Base-by-base conservation (phyloP, 2,329 filamentous ascomycete genomes). In the Colletotrichum sp. region DNA sequence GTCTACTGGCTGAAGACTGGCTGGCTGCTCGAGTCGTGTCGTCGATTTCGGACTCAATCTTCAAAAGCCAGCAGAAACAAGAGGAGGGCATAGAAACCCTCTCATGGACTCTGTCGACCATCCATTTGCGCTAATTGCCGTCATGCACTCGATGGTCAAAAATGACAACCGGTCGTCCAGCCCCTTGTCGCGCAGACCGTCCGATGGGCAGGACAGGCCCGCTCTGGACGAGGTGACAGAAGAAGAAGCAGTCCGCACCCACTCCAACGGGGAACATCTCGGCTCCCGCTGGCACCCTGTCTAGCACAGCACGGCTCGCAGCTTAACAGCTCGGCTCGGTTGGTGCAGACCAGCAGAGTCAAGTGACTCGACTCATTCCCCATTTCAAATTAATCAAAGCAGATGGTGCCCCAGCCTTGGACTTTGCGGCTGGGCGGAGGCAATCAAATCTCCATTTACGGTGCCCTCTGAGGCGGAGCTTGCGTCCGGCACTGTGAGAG, bases 401-500 rank as follows among this genome's bases (percentile, higher is more conserved):
- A 63, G 36, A 36, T 72, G 55, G 61, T 39, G 52, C 61, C 61
- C 24, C 65, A 12, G 68, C 13, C 24, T 24, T n/a, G 30, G 65
- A 28, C 13, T 55, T 55, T 26, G n/a, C 28, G 16, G 16, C 65
- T 57, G 28, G 65, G 16, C 36, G 26, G 32, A 64, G 57, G 60
- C 60, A 66, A 65, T 32, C 59, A 43, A 52, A 34, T 65, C 32
- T 28, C 32, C 60, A 60, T 48, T 71, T 52, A 60, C 32, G 60
- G 67, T n/a, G 43, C 21, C 28, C 48, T 65, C 34, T 26, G 60
- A 71, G 60, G 67, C 67, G 72, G 72, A 74, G 72, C 72, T 21
- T 7, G 14, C 43, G 57, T 55, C 73, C 57, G 63, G 55, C 57
- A 73, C 21, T 43, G 57, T 61, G 57, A 59, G 16, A 64, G 39